phyloP scores from a whole-genome alignment of 257 asterid genomes.

The Ilex aquifolium region DNA sequence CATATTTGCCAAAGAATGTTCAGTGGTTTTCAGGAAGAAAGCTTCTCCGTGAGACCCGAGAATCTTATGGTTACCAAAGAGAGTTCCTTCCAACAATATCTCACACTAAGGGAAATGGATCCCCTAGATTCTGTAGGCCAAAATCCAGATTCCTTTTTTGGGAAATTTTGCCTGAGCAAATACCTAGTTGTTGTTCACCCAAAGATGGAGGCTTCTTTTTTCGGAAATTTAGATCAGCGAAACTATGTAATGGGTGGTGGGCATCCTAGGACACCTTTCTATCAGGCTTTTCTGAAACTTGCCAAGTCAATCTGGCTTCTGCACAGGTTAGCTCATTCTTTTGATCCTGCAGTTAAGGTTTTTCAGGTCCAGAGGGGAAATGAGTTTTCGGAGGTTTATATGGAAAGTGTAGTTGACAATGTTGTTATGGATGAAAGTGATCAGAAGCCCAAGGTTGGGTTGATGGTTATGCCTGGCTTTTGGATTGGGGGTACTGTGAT shows the following conservation, averaged over 20 bases:
- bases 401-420: constrained; percentile 81
- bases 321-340: constrained; percentile 80
- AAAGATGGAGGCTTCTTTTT: constrained; percentile 93
- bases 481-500: constrained; percentile 89
- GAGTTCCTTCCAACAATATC: constrained; percentile 57
- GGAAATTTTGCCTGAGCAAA: constrained; percentile 72
- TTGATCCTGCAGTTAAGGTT: constrained; percentile 67
- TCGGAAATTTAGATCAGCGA: constrained; percentile 83
- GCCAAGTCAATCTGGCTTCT: constrained; percentile 89
- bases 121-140: constrained; percentile 87
- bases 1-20: constrained; percentile 94
- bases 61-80: constrained; percentile 33
- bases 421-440: constrained; percentile 48
- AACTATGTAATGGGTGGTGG: constrained; percentile 71
- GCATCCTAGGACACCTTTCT: constrained; percentile 92
- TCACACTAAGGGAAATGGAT: constrained; percentile 69
- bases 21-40: constrained; percentile 80
- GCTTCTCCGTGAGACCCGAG: constrained; percentile 51
- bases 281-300: constrained; percentile 88
- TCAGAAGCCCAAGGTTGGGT: constrained; percentile 76
- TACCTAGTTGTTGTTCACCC: constrained; percentile 72
- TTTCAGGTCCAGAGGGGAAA: constrained; percentile 76
- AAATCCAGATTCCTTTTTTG: constrained; percentile 62
- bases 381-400: constrained; percentile 87
- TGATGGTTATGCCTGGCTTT: constrained; percentile 98